A percentile compares a stretch with the other conserved stretches of the same genome.
phyloP scores from a whole-genome alignment of 768 basidiomycete species.

The Psilocybe azurescens region DNA sequence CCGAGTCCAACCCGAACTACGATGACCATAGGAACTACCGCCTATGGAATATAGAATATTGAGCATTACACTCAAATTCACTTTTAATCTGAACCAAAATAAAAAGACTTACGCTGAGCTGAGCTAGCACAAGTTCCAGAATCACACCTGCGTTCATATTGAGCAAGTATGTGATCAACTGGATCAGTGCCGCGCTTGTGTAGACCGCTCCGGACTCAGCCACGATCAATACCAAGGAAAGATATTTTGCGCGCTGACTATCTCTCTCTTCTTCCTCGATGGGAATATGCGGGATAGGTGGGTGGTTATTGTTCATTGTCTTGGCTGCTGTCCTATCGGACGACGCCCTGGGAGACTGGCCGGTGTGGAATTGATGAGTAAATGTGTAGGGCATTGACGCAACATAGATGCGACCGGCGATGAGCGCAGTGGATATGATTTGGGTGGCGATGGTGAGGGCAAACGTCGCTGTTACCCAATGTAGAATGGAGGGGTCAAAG shows the following conservation, averaged over 20 bases:
- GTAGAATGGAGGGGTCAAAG: slow-evolving; percentile 29
- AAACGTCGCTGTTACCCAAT: slow-evolving; percentile 33
- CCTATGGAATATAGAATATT: too few relatives aligned
- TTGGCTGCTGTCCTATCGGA: background rate
- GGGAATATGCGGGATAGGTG: background rate
- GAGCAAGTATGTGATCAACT: slow-evolving; percentile 28
- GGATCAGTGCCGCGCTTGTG: slow-evolving; percentile 29
- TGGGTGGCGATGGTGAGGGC: slow-evolving; percentile 33
- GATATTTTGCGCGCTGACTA: slow-evolving; percentile 21
- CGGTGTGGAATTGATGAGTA: background rate
- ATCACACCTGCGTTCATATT: slow-evolving; percentile 36
- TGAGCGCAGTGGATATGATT: slow-evolving; percentile 28
- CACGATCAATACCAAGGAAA: slow-evolving; percentile 28
- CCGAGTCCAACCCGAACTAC: too few relatives aligned
- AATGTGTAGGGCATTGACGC: slow-evolving; percentile 20
- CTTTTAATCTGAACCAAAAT: too few relatives aligned
- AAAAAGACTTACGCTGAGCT: slow-evolving; percentile 27
- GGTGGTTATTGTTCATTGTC: background rate
- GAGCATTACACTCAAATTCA: too few relatives aligned
- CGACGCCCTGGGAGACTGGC: background rate
- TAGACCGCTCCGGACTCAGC: slow-evolving; percentile 32
- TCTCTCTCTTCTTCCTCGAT: slow-evolving; percentile 13
- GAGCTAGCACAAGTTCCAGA: slow-evolving; percentile 30
- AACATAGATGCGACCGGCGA: slow-evolving; percentile 27
- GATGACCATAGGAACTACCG: too few relatives aligned